A percentile compares a stretch with the other conserved stretches of the same genome.
These are phyloP conservation scores for Dioscorea zingiberensis DNA, from an alignment of 106 monocot genomes.

Conservation along the genomic window DNA sequence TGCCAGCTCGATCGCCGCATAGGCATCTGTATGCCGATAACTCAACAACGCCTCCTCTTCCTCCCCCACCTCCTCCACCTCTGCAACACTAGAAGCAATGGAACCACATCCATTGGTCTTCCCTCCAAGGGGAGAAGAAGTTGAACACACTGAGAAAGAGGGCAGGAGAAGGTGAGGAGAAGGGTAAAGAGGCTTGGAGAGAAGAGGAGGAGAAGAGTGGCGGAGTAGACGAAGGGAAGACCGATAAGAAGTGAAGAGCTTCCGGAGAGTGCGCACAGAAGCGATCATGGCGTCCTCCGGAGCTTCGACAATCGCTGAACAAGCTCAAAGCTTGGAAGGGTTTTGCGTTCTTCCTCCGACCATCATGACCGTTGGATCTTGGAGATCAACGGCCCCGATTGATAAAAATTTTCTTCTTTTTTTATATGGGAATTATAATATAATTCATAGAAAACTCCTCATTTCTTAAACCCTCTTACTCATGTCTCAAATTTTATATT, in stretches of 20 bases:
- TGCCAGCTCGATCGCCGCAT: conserved; percentile 83
- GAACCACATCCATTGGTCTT: neutral
- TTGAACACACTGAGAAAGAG: neutral
- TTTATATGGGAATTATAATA: too few species aligned
- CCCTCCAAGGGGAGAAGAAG: neutral
- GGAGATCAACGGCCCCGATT: too few species aligned
- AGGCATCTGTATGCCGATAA: conserved; percentile 53
- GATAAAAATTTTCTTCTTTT: too few species aligned
- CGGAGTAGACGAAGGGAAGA: neutral
- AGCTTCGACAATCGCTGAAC: too few species aligned
- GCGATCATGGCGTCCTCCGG: neutral
- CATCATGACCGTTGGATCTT: too few species aligned
- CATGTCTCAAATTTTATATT: too few species aligned
- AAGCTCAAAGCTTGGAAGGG: too few species aligned
- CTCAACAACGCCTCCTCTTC: conserved; percentile 16
- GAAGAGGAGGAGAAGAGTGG: conserved; percentile 1
- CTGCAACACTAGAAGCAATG: neutral
- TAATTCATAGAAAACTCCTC: too few species aligned
- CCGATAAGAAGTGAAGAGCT: neutral
- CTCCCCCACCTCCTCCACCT: conserved; percentile 12
- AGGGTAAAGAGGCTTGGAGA: neutral
- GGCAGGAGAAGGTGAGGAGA: neutral
- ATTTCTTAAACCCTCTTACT: too few species aligned
- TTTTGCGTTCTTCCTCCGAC: too few species aligned
- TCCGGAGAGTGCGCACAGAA: conserved; percentile 19